Base-by-base conservation (phyloP, 805 yeast genomes). In the Scheffersomyces coipomensis region DNA sequence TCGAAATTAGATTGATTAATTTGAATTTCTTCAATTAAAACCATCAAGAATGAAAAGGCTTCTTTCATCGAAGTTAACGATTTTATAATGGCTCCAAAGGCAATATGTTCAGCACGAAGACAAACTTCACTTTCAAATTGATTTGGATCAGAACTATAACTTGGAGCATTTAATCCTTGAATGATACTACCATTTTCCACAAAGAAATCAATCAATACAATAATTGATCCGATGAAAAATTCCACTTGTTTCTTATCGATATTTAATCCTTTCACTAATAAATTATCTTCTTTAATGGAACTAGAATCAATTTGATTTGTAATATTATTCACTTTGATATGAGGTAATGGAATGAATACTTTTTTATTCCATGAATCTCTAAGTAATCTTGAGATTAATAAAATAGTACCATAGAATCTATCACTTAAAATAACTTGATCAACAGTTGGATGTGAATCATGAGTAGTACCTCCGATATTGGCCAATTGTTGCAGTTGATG, bases 351-450 rank as follows among this genome's bases (percentile, higher is more conserved):
- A 15, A 66, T 62, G 49, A 91, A 86, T 2, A 90, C 85, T 38
- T 79, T 82, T 25, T 69, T 69, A 39, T 73, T 73, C 99, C 99
- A 93, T 34, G 81, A 71, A 15, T 81, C 83, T 46, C 95, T 76
- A 46, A 91, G 79, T 13, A 90, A 61, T 49, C 98, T 76, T 1
- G 96, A 76, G 23, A 89, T 69, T 42, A 89, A 76, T 19, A 88
- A 73, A 11, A 91, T 83, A 13, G 88, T 78, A 34, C 97, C 98
- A 58, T 88, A 90, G 52, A 90, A 89, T 49, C 97, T 72, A 50
- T 96, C 95, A 62, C 96, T 87, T 44, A 93, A 73, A 22, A 86
- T 79, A n/a, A 91, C 96, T 57, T 82, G 83, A 46, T 83, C 86
- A 35, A 83, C 72, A 26, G 76, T 53, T 35, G 52, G 76, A 57